A percentile compares a stretch with the other conserved stretches of the same genome.
Evolutionary conservation across 495 filamentous ascomycete species (phyloP).

Genomic region (Melanomma pulvis-pyrius): DNA sequence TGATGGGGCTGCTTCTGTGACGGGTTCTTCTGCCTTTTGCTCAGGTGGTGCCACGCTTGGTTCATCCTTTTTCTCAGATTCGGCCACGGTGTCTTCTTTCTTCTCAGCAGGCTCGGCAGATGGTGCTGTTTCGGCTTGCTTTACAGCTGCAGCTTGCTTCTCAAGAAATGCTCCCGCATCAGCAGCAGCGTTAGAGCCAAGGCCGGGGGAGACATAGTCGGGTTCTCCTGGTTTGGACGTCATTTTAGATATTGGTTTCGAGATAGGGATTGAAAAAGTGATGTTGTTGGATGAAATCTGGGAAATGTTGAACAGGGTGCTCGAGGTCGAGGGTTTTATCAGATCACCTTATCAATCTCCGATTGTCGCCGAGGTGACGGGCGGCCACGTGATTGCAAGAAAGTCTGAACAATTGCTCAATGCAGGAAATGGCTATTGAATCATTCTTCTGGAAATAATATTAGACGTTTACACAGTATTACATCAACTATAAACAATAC

Average conservation of each 20-base stretch:
- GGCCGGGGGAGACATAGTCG: background rate
- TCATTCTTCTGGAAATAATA: too few species aligned
- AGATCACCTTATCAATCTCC: background rate
- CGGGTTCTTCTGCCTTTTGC: conserved; percentile 32
- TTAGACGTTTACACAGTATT: background rate
- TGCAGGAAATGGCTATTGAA: background rate
- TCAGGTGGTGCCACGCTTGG: background rate
- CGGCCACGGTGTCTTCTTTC: background rate
- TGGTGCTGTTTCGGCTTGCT: background rate
- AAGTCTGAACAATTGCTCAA: background rate
- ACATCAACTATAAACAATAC: background rate
- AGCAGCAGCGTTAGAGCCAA: background rate
- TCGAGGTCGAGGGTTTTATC: background rate
- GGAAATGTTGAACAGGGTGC: background rate
- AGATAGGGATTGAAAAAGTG: background rate
- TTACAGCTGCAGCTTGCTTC: background rate
- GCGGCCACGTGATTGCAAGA: too few species aligned
- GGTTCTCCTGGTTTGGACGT: conserved; percentile 5
- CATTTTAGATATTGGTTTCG: background rate
- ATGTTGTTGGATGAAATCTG: background rate
- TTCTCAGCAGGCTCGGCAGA: background rate
- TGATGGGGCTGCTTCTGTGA: conserved; percentile 43
- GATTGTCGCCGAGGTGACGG: background rate
- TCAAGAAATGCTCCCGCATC: conserved; percentile 1
- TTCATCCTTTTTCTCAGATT: background rate